Evolutionary conservation across 116 monocot genomes (phyloP), one percentile per base, ranked within the genome.

Genomic region (Dioscorea cayenensis): DNA sequence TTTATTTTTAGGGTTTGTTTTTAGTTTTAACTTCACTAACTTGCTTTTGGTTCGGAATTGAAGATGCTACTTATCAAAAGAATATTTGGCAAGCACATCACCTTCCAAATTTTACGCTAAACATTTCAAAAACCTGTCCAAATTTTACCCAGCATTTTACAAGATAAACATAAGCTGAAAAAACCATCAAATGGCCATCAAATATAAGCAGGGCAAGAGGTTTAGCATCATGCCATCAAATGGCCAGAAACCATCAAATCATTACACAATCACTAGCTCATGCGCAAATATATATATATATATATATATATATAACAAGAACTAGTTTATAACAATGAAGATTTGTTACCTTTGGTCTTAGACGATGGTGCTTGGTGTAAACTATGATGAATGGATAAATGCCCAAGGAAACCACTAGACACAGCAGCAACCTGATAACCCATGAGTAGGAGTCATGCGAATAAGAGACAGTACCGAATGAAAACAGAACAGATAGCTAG

Each of bases 361-460:
- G 58, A 63, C 36, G 14, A 14, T 29, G 36, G 62, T 35, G 18
- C 68, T 72, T 75, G 28, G 19, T 60, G 28, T 23, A 11, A 17
- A 69, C 6, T 32, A 10, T 55, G 49, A 62, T 65, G 25, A 70
- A 66, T 61, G 25, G 36, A 58, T 14, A 35, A 5, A 66, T 62
- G 27, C 37, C 75, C 77, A 58, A 51, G 37, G 13, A 75, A 28
- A 20, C 52, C 77, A 75, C 76, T 80, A 11, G 59, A 80, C 27
- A 35, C 71, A 38, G 73, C 62, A 12, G 70, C 77, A 60, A 71
- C 77, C 84, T 80, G 63, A 36, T 23, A 67, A 74, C 35, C 12
- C 25, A 63, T 6, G 13, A 63, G 27, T 1, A 22, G 27, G 25
- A 63, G 21, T 63, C 27, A 27, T 0, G 21, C 11, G 6, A 12